Evolutionary conservation across 2,329 filamentous ascomycete genomes (phyloP).

Genomic region (Beauveria pseudobassiana): DNA sequence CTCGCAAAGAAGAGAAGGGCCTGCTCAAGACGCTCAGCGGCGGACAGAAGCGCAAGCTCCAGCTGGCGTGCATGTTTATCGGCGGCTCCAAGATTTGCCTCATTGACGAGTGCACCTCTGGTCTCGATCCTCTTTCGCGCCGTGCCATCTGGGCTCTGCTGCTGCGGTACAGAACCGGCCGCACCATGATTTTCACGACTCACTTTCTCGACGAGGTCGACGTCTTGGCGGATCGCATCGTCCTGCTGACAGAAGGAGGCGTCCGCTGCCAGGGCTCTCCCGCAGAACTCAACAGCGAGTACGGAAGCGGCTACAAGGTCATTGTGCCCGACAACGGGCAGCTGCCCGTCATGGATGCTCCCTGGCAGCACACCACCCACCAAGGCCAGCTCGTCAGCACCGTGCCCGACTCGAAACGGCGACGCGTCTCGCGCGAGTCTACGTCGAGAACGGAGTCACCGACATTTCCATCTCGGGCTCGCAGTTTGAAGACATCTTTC

Average conservation of each 20-base stretch:
- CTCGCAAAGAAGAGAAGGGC: constrained; percentile 49
- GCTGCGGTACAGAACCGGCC: constrained; percentile 50
- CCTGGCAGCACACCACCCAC: background rate
- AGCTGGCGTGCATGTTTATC: constrained; percentile 58
- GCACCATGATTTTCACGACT: constrained; percentile 60
- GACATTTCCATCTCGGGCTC: constrained; percentile 24
- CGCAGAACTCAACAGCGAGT: constrained; percentile 54
- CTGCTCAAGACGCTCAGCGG: constrained; percentile 38
- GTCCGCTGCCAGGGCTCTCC: constrained; percentile 56
- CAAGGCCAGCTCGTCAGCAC: constrained; percentile 48
- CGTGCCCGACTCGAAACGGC: constrained; percentile 32
- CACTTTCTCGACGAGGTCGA: constrained; percentile 70
- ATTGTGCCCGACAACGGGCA: constrained; percentile 21
- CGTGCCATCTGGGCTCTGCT: constrained; percentile 66
- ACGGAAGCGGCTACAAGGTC: constrained; percentile 59
- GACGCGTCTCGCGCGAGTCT: constrained; percentile 26
- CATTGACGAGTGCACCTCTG: constrained; percentile 61
- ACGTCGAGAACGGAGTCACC: constrained; percentile 40
- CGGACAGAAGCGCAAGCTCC: constrained; percentile 6
- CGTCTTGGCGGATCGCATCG: constrained; percentile 59
- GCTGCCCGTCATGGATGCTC: background rate
- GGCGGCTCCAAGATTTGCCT: constrained; percentile 61
- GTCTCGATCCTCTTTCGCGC: constrained; percentile 58
- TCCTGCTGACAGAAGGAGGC: constrained; percentile 55
- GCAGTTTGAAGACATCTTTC: constrained; percentile 27